A percentile compares a stretch with the other conserved stretches of the same genome.
phyloP scores from a whole-genome alignment of 2,329 filamentous ascomycete species.

The Bimuria novae-zelandiae region DNA sequence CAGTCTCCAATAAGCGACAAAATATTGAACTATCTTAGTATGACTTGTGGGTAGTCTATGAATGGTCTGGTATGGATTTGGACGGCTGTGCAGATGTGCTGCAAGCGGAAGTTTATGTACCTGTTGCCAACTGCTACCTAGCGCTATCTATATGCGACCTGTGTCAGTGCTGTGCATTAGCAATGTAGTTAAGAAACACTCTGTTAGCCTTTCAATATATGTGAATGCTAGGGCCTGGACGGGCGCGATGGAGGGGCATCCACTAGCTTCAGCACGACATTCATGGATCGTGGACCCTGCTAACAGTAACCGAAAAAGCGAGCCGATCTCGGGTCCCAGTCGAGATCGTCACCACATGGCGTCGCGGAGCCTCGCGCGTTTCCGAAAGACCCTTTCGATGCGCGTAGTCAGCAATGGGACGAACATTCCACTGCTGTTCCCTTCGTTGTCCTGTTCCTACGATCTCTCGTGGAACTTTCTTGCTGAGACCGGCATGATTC shows the following conservation, averaged over 20 bases:
- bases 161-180: constrained; percentile 4
- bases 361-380: constrained; percentile 40
- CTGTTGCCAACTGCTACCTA: not conserved
- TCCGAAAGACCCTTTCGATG: constrained; percentile 23
- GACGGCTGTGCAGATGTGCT: not conserved
- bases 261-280: constrained; percentile 2
- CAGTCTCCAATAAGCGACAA: too few species aligned
- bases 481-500: constrained; percentile 8
- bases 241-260: constrained; percentile 3
- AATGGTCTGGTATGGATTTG: not conserved
- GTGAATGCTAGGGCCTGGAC: not conserved
- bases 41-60: not conserved
- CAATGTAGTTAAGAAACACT: not conserved
- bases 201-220: not conserved
- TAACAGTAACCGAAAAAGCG: constrained; percentile 3
- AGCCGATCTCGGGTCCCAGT: constrained; percentile 34
- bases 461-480: not conserved
- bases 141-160: not conserved
- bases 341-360: constrained; percentile 37
- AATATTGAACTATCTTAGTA: too few species aligned
- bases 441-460: not conserved
- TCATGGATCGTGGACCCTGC: not conserved
- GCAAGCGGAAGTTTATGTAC: not conserved
- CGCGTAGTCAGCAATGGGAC: constrained; percentile 11
- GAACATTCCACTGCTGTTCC: constrained; percentile 10